These are phyloP conservation scores for Malus hybrid DNA, from an alignment of 331 rosid species.

Conservation along the genomic window DNA sequence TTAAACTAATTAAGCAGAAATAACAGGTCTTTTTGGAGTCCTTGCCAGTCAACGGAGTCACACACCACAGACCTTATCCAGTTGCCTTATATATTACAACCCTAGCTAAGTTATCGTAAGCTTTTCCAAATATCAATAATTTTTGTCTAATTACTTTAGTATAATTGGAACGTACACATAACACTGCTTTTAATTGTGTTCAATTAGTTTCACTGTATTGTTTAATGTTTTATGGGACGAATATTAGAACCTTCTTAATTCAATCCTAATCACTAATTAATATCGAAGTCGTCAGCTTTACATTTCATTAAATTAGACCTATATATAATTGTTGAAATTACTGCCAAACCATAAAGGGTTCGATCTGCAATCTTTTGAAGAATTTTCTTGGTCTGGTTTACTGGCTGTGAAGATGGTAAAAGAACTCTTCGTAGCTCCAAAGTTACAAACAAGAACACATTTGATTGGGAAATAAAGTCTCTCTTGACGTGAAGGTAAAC, in stretches of 20 bases:
- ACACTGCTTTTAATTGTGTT: background rate
- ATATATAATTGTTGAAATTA: background rate
- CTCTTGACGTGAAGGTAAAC: background rate
- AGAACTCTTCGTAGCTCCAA: background rate
- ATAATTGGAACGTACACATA: background rate
- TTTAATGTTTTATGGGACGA: slow-evolving; percentile 6
- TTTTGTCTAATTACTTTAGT: slow-evolving; percentile 11
- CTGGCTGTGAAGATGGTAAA: background rate
- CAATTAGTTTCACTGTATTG: background rate
- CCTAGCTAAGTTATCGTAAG: slow-evolving; percentile 1
- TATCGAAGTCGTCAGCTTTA: background rate
- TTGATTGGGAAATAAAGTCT: background rate
- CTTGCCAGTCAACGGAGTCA: slow-evolving; percentile 29
- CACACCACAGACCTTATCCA: background rate
- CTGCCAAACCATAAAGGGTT: slow-evolving; percentile 11
- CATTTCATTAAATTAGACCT: background rate
- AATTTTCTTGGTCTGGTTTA: background rate
- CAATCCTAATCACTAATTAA: background rate
- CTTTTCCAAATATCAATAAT: slow-evolving; percentile 6
- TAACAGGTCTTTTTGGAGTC: slow-evolving; percentile 11
- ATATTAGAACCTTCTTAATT: slow-evolving; percentile 24
- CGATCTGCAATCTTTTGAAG: slow-evolving; percentile 9
- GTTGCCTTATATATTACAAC: background rate
- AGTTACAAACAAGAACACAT: background rate
- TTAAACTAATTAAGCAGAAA: slow-evolving; percentile 1